Evolutionary conservation across 306 rosid genomes (phyloP), one percentile per base, ranked within the genome.

Genomic region (Trichosanthes cucumerina): DNA sequence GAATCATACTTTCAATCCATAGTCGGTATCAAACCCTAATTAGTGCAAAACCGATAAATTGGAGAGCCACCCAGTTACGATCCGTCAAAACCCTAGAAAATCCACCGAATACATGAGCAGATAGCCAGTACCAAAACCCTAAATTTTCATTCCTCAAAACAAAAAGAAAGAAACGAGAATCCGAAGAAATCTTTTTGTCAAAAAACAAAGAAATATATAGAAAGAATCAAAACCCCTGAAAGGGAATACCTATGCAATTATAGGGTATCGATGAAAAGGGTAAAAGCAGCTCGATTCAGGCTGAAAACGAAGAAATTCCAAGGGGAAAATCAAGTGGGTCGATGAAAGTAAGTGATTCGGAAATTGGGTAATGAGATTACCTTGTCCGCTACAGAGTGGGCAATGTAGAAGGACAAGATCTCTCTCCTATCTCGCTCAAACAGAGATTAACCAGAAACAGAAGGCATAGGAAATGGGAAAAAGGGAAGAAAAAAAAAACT

Each of bases 351-450:
- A 34, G 34, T n/a, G 49, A 49, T 18, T 41, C 1, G 50, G 63
- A 16, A 69, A 56, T 34, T 36, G 54, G 44, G 65, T 19, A 54
- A 43, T 43, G 82, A 88, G 89, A 84, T 82, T 88, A 86, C 82
- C 89, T 86, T 82, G 91, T 84, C 88, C 87, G 81, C 86, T 84
- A 82, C 86, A 86, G 80, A 86, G 85, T 69, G 78, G 86, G 85
- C 86, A 88, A 80, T 88, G 88, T 81, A 79, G 87, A 79, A 85
- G 85, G 85, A 86, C 86, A 80, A 80, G 87, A 86, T 82, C 83
- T 79, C 83, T 83, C 84, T 79, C 73, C 26, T 31, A 39, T 78
- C 75, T 84, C 10, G 49, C 57, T 70, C 49, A 43, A 75, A 78
- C 24, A 76, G 47, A 60, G 62, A 73, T 47, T 47, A 49, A 56